Base-by-base conservation (phyloP, 2,329 filamentous ascomycete species). In the Cladosporium sp. region DNA sequence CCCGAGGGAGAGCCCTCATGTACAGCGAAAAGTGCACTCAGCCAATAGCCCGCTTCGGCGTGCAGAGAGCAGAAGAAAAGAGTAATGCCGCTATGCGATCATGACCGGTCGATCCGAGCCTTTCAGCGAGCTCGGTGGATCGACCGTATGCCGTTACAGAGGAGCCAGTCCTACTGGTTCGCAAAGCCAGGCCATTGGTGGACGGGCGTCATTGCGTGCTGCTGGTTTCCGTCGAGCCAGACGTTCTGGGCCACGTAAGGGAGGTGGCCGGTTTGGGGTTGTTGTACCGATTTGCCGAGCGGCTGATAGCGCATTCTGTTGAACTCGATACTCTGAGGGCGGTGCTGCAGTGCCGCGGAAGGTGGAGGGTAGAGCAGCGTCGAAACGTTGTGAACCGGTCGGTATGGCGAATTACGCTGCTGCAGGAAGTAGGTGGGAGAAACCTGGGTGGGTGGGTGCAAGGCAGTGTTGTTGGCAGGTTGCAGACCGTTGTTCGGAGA, bases 351-450 rank as follows among this genome's bases (percentile, higher is more conserved):
- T 7, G 89, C 89, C 8, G 83, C 79, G 19, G 88, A 87, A 0
- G 90, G 87, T 6, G 90, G 89, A 32, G 91, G 91, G 54, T 93
- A 89, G 31, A 96, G 77, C n/a, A 97, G 80, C 0, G 89, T 95
- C 61, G 93, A 90, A 54, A 96, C 89, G 56, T 89, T 82, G 49
- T 91, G 86, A 37, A 96, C 86, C 1, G 92, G 92, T 58, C 89
- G 87, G 71, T 97, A 97, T 3, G 93, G 93, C 52, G 92, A 97
- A 58, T 87, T 85, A 53, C 93, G 82, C 67, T 95, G 89, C 64
- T 88, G 86, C 35, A 96, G 77, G 70, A 95, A 95, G 63, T 89
- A 82, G 9, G 87, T 91, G 1, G 92, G 92, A 32, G 93, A 97
- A 58, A 93, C 80, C 32, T 87, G 85, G 42, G 83, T 81, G 5